Conservation (phyloP, 352 stramenopile genomes). For the Phytopythium delawarense region DNA sequence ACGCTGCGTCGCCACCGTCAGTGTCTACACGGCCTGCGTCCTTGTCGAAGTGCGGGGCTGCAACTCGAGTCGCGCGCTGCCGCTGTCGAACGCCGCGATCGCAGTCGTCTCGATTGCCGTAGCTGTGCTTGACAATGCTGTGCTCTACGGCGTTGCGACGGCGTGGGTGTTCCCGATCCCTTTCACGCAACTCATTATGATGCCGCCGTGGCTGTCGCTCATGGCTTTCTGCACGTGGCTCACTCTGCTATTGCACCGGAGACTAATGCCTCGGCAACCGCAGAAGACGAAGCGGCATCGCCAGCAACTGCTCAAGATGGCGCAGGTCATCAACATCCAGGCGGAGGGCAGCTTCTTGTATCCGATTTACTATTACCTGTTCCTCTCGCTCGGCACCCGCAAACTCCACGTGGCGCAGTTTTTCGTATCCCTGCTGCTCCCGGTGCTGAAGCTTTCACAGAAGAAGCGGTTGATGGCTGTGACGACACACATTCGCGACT, state of each 20-base stretch:
- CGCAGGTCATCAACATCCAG: background rate
- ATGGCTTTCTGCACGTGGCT: background rate
- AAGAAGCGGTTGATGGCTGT: conserved; percentile 8
- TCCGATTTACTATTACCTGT: conserved; percentile 4
- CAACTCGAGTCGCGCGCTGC: background rate
- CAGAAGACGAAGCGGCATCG: background rate
- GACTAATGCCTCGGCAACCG: background rate
- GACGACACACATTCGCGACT: background rate
- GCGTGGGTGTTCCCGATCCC: conserved; percentile 4
- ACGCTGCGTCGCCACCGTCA: background rate
- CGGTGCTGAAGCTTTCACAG: background rate
- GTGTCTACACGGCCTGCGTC: background rate
- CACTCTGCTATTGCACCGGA: background rate
- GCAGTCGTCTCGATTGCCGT: background rate
- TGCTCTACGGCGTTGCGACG: background rate
- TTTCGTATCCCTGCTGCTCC: conserved; percentile 5
- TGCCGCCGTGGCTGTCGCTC: conserved; percentile 1
- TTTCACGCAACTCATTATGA: conserved; percentile 4
- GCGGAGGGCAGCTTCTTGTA: conserved; percentile 2
- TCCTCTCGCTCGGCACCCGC: background rate
- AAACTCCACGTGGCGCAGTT: conserved; percentile 3
- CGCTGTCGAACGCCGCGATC: background rate
- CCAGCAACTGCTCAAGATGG: background rate
- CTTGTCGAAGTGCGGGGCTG: background rate
- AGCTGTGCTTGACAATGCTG: background rate